A percentile compares a stretch with the other conserved stretches of the same genome.
Conservation (phyloP, 129 eudicot species). For the Tagetes patula region DNA sequence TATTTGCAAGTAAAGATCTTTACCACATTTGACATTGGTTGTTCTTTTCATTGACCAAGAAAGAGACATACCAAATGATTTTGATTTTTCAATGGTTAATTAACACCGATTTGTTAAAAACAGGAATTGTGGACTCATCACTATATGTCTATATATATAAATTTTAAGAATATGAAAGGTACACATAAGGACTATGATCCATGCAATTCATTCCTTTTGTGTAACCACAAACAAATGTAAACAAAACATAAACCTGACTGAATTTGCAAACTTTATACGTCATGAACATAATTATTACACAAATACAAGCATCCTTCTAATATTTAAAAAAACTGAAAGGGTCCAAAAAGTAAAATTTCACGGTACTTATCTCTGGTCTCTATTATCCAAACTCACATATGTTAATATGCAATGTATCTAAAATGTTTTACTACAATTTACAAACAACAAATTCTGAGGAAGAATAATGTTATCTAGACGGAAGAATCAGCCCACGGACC, state of each 20-base stretch:
- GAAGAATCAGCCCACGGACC: conserved; percentile 59
- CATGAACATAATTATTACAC: background rate
- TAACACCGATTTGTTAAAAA: too few species aligned
- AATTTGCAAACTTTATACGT: background rate
- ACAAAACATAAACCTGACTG: background rate
- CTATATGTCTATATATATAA: too few species aligned
- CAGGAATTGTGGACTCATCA: too few species aligned
- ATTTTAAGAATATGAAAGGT: too few species aligned
- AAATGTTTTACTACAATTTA: background rate
- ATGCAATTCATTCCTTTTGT: background rate
- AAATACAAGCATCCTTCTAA: background rate
- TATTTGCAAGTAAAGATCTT: too few species aligned
- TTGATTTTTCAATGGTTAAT: too few species aligned
- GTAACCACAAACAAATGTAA: conserved; percentile 4
- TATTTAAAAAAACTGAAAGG: background rate
- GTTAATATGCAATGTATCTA: background rate
- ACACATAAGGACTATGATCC: too few species aligned
- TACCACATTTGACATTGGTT: too few species aligned
- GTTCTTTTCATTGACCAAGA: too few species aligned
- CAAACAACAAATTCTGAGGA: conserved; percentile 21
- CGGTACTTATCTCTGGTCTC: conserved; percentile 8
- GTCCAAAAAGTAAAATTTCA: background rate
- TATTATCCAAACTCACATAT: conserved; percentile 9
- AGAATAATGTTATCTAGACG: conserved; percentile 22
- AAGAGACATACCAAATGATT: too few species aligned